phyloP scores from a whole-genome alignment of 169 alveolate genomes.

The Plasmodium ovale region DNA sequence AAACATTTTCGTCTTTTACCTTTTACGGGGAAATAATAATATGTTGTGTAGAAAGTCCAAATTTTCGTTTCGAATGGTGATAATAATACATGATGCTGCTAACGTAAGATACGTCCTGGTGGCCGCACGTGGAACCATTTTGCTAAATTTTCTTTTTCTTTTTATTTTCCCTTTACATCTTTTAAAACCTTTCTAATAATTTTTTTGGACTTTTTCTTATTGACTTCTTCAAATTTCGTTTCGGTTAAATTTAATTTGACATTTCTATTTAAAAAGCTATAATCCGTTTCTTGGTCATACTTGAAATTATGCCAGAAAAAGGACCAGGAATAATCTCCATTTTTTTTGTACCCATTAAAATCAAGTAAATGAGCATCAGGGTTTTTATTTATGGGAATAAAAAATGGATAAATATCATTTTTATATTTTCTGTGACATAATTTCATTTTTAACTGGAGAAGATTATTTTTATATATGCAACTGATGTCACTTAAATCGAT shows the following conservation, averaged over 20 bases:
- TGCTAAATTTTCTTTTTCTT: too few species aligned
- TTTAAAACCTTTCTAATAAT: conserved; percentile 37
- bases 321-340: conserved; percentile 73
- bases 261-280: conserved; percentile 57
- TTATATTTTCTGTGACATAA: conserved; percentile 56
- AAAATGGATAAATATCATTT: conserved; percentile 62
- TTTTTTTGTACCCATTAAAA: conserved; percentile 61
- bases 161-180: conserved; percentile 36
- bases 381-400: conserved; percentile 58
- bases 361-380: conserved; percentile 30
- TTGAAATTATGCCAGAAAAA: conserved; percentile 72
- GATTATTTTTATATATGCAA: conserved; percentile 62
- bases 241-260: conserved; percentile 58
- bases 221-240: conserved; percentile 63
- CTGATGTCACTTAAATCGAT: conserved; percentile 55
- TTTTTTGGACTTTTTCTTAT: conserved; percentile 54
- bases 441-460: conserved; percentile 67
- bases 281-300: conserved; percentile 66
- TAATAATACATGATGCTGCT: too few species aligned
- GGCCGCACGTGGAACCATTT: too few species aligned
- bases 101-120: too few species aligned
- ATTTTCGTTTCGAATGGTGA: too few species aligned
- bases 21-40: too few species aligned
- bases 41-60: too few species aligned
- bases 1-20: too few species aligned